phyloP scores from a whole-genome alignment of 768 basidiomycete species.

The Xerocomellus chrysenteron region DNA sequence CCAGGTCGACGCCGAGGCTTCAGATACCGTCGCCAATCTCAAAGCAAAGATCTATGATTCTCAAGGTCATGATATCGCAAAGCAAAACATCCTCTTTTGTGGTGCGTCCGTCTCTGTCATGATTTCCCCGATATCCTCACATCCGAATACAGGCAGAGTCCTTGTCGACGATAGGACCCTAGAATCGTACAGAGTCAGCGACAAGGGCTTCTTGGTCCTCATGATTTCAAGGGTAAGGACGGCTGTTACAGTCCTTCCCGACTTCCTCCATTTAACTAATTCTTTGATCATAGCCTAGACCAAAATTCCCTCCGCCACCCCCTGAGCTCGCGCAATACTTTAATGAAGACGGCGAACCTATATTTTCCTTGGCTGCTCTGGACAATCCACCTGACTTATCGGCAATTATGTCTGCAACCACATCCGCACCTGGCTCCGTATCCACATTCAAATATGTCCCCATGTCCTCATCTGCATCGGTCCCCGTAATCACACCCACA shows the following conservation, averaged over 20 bases:
- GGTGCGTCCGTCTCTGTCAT: background rate
- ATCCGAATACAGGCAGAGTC: background rate
- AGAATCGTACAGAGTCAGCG: slow-evolving; percentile 1
- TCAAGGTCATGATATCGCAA: background rate
- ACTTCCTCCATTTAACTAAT: background rate
- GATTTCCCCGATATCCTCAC: background rate
- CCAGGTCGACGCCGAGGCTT: slow-evolving; percentile 4
- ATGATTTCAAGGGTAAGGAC: background rate
- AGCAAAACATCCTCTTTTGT: background rate
- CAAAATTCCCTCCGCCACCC: no score
- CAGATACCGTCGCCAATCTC: slow-evolving; percentile 6
- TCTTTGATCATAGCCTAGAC: background rate
- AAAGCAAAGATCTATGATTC: background rate
- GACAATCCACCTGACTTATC: no score
- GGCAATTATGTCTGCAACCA: no score
- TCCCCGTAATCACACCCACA: background rate
- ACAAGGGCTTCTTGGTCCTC: background rate
- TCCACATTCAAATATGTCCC: background rate
- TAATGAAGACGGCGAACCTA: no score
- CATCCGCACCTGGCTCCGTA: background rate
- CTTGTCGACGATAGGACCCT: background rate
- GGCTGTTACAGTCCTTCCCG: no score
- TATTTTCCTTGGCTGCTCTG: background rate
- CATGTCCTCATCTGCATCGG: background rate
- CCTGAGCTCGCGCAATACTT: no score